Base-by-base conservation (phyloP, 2,329 filamentous ascomycete genomes). In the Ophiocordyceps camponoti-floridani region DNA sequence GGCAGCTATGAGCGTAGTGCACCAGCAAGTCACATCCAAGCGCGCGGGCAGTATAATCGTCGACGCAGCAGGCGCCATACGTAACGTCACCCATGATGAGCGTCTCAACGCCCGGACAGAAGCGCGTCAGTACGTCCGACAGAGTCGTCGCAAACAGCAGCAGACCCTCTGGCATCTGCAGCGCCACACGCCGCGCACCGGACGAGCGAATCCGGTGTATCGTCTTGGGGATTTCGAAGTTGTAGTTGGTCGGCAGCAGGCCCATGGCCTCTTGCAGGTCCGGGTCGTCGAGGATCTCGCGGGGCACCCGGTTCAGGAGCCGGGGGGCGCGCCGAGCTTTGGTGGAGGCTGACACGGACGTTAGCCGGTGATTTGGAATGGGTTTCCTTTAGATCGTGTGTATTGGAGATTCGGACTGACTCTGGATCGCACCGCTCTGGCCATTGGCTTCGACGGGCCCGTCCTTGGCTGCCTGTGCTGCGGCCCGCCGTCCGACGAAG, bases 11-110 rank as follows among this genome's bases (percentile, higher is more conserved):
- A 1, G 91, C 91, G 58, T 98, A 98, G 65, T 98, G 91, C 1
- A 98, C 84, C 10, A 98, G 71, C 7, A 98, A 68, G 54, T 98
- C 91, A 59, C 91, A 98, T 2, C 87, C 91, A 19, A 98, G 73
- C 1, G 93, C 91, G 41, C 89, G 73, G 1, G 91, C 93, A 0
- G 91, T 98, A 64, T 93, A 98, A 64, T 98, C 91, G 60, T 98
- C 91, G 54, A 98, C 95, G 58, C 91, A 98, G 68, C 91, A 98
- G 19, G 91, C 91, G 50, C 91, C 91, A 60, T 98, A 98, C 1
- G 91, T 98, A 40, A 98, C 91, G 59, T 98, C 91, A 48, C 91
- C 91, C 91, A 98, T 98, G 61, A 98, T 98, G 45, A 96, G 70
- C 2, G 89, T 96, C 59, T 93, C 85, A 38, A 83, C 82, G 1